Percentiles rank a stretch among this genome's conserved stretches.
phyloP scores from a whole-genome alignment of 169 alveolate genomes.

The Plasmodium vivax region DNA sequence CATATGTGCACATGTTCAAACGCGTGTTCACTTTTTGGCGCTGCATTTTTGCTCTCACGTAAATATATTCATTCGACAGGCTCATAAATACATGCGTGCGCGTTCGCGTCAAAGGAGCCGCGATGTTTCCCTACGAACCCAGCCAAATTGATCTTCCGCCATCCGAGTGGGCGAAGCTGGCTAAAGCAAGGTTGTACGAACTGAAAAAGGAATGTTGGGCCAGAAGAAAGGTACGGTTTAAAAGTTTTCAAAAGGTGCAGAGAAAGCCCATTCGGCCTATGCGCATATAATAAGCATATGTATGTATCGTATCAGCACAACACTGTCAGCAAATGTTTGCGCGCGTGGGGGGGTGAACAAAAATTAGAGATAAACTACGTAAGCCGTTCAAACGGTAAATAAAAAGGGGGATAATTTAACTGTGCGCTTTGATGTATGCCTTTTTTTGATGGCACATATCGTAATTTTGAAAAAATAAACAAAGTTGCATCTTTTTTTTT shows the following conservation, averaged over 20 bases:
- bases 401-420: not conserved
- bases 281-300: not conserved
- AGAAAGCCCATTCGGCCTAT: not conserved
- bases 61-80: not conserved
- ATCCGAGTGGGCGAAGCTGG: slow-evolving; percentile 63
- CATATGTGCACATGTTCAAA: not conserved
- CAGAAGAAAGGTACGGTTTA: slow-evolving; percentile 25
- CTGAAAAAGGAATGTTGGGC: slow-evolving; percentile 20
- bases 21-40: not conserved
- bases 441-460: not conserved
- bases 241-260: not conserved
- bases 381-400: not conserved
- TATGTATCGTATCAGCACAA: not conserved
- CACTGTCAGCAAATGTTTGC: not conserved
- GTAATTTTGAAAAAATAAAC: not conserved
- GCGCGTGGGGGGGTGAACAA: not conserved
- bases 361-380: not conserved
- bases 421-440: not conserved
- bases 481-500: not conserved
- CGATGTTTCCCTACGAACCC: slow-evolving; percentile 73
- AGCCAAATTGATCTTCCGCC: slow-evolving; percentile 64
- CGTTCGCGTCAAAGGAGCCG: not conserved
- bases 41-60: not conserved
- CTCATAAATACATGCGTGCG: slow-evolving; percentile 4
- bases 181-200: slow-evolving; percentile 53